Evolutionary conservation across 106 monocot species (phyloP), one percentile per base, ranked within the genome.

Genomic region (Iris macrosiphon): DNA sequence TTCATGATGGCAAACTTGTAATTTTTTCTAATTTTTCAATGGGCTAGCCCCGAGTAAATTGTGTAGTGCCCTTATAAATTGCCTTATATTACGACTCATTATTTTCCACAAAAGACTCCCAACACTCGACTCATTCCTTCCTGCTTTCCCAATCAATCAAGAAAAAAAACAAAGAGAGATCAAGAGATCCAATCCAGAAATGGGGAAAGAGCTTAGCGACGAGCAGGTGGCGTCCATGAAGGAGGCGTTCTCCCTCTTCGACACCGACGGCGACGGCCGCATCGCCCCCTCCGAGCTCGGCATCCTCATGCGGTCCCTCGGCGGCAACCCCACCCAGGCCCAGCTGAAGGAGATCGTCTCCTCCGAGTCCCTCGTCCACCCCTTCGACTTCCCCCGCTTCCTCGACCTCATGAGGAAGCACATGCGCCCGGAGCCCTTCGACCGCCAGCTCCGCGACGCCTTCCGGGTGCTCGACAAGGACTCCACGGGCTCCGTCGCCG

Each of bases 381-480:
- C 92, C 23, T 93, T 87, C 68, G 87, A 93, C 52, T 76, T 93
- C 74, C 73, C 73, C 18, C 82, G 92, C 14, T 93, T 93, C 64
- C 70, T 93, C 45, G 87, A 87, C 14, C 76, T 93, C 41, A 92
- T 92, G 92, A 57, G 58, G 43, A 64, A 67, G 49, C 79, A 92
- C 69, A 47, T 87, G 51, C 55, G 63, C 14, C 57, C 74, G 6
- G 92, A 86, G 69, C 82, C 92, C 44, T 92, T 87, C 73, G 92
- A 92, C 45, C 65, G 79, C 45, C 87, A 79, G 52, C 82, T 92
- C 34, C 86, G 81, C 32, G 82, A 92, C 62, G 92, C 92, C 30
- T 92, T 92, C 74, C 63, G 66, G 34, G 92, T 87, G 44, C 82
- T 92, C 53, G 92, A 92, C 73, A 92, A 92, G 79, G 86, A 92